Percentiles rank a stretch among this genome's conserved stretches.
These are phyloP conservation scores for Aureobasidium leucospermi DNA, from an alignment of 2,329 filamentous ascomycete genomes.

Conservation along the genomic window DNA sequence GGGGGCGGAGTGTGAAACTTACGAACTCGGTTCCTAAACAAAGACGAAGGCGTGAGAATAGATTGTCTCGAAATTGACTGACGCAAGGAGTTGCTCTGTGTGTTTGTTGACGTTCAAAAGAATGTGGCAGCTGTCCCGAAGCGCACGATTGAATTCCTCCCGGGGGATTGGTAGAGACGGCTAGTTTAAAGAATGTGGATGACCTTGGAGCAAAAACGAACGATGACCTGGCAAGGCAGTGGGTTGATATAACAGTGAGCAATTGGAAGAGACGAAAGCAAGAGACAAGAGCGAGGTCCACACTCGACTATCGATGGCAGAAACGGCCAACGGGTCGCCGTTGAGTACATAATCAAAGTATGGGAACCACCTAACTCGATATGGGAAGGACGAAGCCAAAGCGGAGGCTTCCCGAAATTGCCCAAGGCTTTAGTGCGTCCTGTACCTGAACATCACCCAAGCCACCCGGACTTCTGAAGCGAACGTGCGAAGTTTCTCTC, in stretches of 20 bases:
- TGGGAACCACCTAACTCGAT: neutral
- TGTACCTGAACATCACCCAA: slow-evolving; percentile 8
- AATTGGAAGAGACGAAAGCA: neutral
- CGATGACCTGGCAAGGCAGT: slow-evolving; percentile 3
- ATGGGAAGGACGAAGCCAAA: neutral
- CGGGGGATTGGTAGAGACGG: slow-evolving; percentile 7
- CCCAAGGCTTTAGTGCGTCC: neutral
- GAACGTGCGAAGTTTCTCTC: slow-evolving; percentile 9
- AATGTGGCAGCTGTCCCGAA: slow-evolving; percentile 14
- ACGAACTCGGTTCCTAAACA: slow-evolving; percentile 10
- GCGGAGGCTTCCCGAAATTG: slow-evolving; percentile 4
- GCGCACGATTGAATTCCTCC: slow-evolving; percentile 10
- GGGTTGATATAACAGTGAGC: slow-evolving; percentile 1
- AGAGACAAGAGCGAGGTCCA: neutral
- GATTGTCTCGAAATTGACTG: slow-evolving; percentile 10
- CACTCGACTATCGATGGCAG: slow-evolving; percentile 12
- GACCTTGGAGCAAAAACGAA: slow-evolving; percentile 7
- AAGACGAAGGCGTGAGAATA: slow-evolving; percentile 12
- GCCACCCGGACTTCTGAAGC: slow-evolving; percentile 6
- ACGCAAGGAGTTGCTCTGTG: slow-evolving; percentile 6
- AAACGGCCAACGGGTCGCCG: slow-evolving; percentile 4
- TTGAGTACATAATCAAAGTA: slow-evolving; percentile 9
- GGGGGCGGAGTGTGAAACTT: slow-evolving; percentile 3
- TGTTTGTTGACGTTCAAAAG: slow-evolving; percentile 13
- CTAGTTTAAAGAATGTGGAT: slow-evolving; percentile 10